Evolutionary conservation across 2,329 filamentous ascomycete species (phyloP).

Genomic region (Apiospora kogelbergensis): DNA sequence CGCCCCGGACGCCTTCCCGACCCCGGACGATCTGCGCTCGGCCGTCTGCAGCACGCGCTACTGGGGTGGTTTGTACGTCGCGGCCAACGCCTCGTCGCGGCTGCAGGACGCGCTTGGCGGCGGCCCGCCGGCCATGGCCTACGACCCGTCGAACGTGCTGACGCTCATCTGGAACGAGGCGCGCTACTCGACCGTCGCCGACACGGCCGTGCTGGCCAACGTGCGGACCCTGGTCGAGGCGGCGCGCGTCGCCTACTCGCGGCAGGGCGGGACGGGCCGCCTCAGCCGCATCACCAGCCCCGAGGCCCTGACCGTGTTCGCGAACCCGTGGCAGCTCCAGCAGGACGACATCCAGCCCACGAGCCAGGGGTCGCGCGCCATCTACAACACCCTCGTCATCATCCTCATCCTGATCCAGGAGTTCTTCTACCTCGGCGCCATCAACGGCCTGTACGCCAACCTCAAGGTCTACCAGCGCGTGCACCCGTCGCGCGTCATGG

Average conservation of each 20-base stretch:
- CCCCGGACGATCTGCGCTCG: conserved; percentile 19
- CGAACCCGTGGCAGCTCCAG: conserved; percentile 37
- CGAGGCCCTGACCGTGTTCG: conserved; percentile 33
- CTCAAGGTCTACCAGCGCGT: conserved; percentile 37
- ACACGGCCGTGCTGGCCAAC: conserved; percentile 31
- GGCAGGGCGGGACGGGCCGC: conserved; percentile 31
- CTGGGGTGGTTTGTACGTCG: conserved; percentile 34
- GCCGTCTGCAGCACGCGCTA: conserved; percentile 35
- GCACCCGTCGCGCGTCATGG: conserved; percentile 28
- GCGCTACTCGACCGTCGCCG: conserved; percentile 39
- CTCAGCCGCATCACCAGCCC: conserved; percentile 24
- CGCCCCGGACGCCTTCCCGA: conserved; percentile 18
- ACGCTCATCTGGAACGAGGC: conserved; percentile 46
- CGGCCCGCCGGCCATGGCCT: conserved; percentile 27
- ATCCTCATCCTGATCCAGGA: conserved; percentile 46
- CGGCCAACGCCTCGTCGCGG: conserved; percentile 33
- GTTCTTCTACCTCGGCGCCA: conserved; percentile 46
- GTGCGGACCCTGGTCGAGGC: conserved; percentile 34
- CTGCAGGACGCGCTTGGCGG: conserved; percentile 36
- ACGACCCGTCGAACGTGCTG: conserved; percentile 36
- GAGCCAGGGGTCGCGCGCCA: conserved; percentile 37
- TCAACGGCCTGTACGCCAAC: conserved; percentile 42
- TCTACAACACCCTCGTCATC: conserved; percentile 45
- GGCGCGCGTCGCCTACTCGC: conserved; percentile 33
- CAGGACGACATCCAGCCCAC: conserved; percentile 40